Evolutionary conservation across 2,329 filamentous ascomycete species (phyloP).

Genomic region (Stromatinia cepivora): DNA sequence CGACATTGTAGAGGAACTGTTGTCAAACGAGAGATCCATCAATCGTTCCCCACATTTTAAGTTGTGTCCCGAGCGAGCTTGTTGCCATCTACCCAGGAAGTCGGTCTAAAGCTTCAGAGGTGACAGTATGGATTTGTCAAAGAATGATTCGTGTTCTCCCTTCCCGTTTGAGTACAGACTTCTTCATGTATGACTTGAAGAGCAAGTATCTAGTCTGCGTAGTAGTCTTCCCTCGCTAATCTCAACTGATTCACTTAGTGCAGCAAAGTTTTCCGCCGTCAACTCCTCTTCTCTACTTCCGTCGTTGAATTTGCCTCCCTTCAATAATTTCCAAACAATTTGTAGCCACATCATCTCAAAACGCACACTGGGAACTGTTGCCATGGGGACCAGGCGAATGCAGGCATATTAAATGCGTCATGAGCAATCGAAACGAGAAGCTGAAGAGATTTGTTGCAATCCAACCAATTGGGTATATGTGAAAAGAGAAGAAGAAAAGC

Average conservation of each 20-base stretch:
- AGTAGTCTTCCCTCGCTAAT: constrained; percentile 30
- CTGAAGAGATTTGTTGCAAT: constrained; percentile 10
- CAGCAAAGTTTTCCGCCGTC: constrained; percentile 30
- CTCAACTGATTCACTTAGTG: constrained; percentile 29
- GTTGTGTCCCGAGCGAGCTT: neutral
- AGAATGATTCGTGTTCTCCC: neutral
- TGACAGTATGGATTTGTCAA: neutral
- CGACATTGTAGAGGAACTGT: neutral
- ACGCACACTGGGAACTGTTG: constrained; percentile 23
- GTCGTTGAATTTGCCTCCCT: constrained; percentile 3
- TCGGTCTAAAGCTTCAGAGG: neutral
- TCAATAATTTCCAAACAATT: constrained; percentile 30
- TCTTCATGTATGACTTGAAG: constrained; percentile 24
- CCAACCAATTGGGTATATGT: constrained; percentile 29
- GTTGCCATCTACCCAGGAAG: neutral
- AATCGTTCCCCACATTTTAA: neutral
- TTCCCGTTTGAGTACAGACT: neutral
- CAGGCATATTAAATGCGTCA: neutral
- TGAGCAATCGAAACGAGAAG: constrained; percentile 14
- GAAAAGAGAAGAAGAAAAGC: constrained; percentile 26
- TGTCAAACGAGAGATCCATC: neutral
- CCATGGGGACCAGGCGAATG: constrained; percentile 20
- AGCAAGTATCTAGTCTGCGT: constrained; percentile 34
- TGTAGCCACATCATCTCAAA: constrained; percentile 27
- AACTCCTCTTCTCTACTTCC: constrained; percentile 10